Conservation (phyloP, 306 rosid genomes). For the Dalbergia cultrata region DNA sequence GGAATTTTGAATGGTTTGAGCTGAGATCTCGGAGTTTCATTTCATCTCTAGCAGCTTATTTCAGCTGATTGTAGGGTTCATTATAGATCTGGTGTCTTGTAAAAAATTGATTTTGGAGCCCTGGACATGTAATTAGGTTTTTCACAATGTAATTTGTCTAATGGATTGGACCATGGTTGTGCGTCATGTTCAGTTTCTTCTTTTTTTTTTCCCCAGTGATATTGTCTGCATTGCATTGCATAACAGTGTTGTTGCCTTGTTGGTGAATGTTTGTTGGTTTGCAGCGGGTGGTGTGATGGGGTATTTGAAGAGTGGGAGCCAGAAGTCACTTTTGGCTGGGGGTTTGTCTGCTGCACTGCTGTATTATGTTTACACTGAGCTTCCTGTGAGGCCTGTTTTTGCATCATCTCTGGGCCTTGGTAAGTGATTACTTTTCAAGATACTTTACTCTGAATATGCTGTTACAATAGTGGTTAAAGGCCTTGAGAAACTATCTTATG, state of each 20-base stretch:
- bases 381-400: slow-evolving; percentile 80
- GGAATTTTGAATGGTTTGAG: slow-evolving; percentile 13
- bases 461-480: slow-evolving; percentile 1
- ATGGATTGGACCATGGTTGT: not conserved
- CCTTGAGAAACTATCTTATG: slow-evolving; percentile 9
- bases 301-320: slow-evolving; percentile 93
- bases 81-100: not conserved
- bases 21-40: not conserved
- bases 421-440: slow-evolving; percentile 50
- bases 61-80: not conserved
- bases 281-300: slow-evolving; percentile 97
- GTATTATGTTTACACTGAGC: slow-evolving; percentile 69
- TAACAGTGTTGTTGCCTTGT: slow-evolving; percentile 1
- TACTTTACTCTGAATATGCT: slow-evolving; percentile 9
- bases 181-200: not conserved
- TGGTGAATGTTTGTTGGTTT: slow-evolving; percentile 22
- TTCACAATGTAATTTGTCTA: not conserved
- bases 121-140: not conserved
- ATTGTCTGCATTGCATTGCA: slow-evolving; percentile 16
- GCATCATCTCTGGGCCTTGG: slow-evolving; percentile 97
- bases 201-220: not conserved
- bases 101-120: not conserved
- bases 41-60: not conserved
- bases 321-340: slow-evolving; percentile 91
- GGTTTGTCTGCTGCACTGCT: slow-evolving; percentile 75